These are phyloP conservation scores for Melanopsichium pennsylvanicum DNA, from an alignment of 1,284 basidiomycete genomes.

Conservation along the genomic window DNA sequence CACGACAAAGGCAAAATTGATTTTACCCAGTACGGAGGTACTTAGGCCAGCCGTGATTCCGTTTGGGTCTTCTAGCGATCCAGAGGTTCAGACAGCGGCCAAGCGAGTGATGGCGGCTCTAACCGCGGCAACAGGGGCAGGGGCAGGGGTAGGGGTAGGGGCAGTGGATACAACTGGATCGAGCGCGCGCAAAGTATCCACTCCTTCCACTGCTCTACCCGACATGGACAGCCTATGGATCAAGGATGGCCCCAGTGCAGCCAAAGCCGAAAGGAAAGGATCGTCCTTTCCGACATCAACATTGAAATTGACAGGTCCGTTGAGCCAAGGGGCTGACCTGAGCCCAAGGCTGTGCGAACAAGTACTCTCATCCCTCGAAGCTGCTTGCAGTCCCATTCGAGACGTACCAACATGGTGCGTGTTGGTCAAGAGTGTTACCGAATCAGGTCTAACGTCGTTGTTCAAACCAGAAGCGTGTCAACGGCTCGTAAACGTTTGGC, in stretches of 20 bases:
- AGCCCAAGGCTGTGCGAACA: neutral
- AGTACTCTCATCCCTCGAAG: constrained; percentile 1
- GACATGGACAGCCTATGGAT: too few relatives aligned
- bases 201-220: too few relatives aligned
- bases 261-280: too few relatives aligned
- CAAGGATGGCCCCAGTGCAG: too few relatives aligned
- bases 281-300: neutral
- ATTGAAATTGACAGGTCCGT: neutral
- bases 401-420: constrained; percentile 9
- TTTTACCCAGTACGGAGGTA: constrained; percentile 4
- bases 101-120: constrained; percentile 2
- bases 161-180: neutral
- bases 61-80: constrained; percentile 20
- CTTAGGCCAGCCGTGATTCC: constrained; percentile 7
- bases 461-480: neutral
- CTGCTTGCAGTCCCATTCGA: neutral
- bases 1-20: constrained; percentile 21
- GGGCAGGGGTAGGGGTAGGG: neutral
- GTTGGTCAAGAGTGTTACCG: constrained; percentile 17
- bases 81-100: constrained; percentile 11
- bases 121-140: neutral
- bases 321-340: neutral
- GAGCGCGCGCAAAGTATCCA: too few relatives aligned
- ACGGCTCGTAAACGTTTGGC: neutral
- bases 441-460: neutral